A percentile compares a stretch with the other conserved stretches of the same genome.
Conservation (phyloP, 345 rosid genomes). For the rapeseed (Brassica napus) region DNA sequence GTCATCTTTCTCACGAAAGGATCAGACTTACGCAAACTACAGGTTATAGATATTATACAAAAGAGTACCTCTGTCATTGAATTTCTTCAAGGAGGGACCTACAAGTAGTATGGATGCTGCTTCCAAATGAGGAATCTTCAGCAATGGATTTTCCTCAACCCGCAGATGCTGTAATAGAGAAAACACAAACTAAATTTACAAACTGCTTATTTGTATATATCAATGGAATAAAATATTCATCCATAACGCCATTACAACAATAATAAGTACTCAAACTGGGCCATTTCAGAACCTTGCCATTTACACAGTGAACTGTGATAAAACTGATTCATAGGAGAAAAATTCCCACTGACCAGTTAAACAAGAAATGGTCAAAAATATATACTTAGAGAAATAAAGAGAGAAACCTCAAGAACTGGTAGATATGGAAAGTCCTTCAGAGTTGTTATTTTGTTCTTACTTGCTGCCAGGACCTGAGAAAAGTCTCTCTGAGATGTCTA, state of each 20-base stretch:
- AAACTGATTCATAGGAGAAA: neutral
- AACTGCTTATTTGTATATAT: neutral
- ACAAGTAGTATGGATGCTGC: slow-evolving; percentile 93
- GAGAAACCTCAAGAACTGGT: slow-evolving; percentile 84
- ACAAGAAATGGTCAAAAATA: neutral
- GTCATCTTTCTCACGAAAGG: slow-evolving; percentile 4
- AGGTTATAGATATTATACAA: slow-evolving; percentile 12
- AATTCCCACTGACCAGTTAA: neutral
- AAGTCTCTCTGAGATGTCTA: neutral
- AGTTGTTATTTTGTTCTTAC: slow-evolving; percentile 91
- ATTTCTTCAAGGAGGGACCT: slow-evolving; percentile 93
- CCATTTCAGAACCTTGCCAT: slow-evolving; percentile 1
- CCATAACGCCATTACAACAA: slow-evolving; percentile 13
- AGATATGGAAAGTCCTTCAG: slow-evolving; percentile 87
- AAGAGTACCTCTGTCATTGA: slow-evolving; percentile 88
- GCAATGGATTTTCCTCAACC: slow-evolving; percentile 95
- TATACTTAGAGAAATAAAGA: neutral
- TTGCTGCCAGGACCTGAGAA: slow-evolving; percentile 90
- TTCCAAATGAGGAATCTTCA: slow-evolving; percentile 92
- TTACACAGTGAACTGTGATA: neutral
- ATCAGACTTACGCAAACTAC: slow-evolving; percentile 6
- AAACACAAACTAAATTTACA: slow-evolving; percentile 7
- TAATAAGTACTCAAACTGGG: neutral
- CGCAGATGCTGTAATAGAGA: slow-evolving; percentile 73
- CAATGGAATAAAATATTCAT: neutral